phyloP scores from a whole-genome alignment of 75 land plant genomes.

The Picea sitchensis region DNA sequence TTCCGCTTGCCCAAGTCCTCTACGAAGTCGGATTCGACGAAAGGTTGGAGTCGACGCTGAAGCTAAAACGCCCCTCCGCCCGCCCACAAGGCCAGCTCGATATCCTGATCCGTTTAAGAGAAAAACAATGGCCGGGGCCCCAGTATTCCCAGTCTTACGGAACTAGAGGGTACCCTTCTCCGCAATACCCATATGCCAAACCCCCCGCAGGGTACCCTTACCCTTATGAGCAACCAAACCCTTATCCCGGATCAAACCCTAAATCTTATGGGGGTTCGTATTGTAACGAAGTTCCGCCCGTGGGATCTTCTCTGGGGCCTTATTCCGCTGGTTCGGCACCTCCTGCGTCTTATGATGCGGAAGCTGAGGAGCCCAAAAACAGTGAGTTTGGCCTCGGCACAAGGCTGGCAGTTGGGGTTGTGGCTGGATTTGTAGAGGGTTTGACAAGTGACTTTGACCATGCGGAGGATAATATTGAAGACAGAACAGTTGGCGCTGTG shows the following conservation, averaged over 20 bases:
- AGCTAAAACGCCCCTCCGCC: constrained; percentile 56
- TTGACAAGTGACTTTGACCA: too few relatives aligned
- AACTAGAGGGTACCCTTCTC: constrained; percentile 19
- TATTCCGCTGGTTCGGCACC: background rate
- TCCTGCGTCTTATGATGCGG: constrained; percentile 25
- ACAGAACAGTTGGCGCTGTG: constrained; percentile 16
- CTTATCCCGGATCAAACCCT: background rate
- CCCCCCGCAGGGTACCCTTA: constrained; percentile 5
- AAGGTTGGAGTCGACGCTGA: constrained; percentile 9
- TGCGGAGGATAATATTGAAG: too few relatives aligned
- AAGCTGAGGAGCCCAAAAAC: constrained; percentile 23
- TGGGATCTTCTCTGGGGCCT: background rate
- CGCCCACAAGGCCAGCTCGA: constrained; percentile 65
- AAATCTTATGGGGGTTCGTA: background rate
- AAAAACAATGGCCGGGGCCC: constrained; percentile 13
- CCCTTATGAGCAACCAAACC: background rate
- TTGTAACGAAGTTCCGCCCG: background rate
- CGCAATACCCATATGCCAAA: constrained; percentile 14
- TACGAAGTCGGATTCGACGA: constrained; percentile 34
- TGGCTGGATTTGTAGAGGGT: too few relatives aligned
- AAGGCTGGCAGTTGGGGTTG: constrained; percentile 29
- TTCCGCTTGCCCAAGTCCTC: constrained; percentile 30
- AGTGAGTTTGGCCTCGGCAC: constrained; percentile 24
- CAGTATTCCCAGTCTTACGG: constrained; percentile 9
- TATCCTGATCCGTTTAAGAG: constrained; percentile 26